phyloP scores from a whole-genome alignment of 1,284 basidiomycete genomes.

The Ustilago loliicola region DNA sequence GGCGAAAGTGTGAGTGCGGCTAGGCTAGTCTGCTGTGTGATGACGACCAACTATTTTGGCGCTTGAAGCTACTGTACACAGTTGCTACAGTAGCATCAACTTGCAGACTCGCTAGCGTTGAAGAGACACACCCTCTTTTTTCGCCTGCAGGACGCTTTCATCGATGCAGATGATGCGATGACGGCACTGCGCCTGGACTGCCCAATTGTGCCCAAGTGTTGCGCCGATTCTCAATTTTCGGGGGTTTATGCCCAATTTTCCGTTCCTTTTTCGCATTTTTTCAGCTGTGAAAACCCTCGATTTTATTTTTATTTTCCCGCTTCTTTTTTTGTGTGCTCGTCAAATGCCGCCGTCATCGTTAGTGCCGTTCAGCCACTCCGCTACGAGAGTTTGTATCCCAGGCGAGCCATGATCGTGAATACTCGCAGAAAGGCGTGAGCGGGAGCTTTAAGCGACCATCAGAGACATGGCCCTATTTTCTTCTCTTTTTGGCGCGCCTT shows the following conservation, averaged over 20 bases:
- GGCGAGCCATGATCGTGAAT: slow-evolving; percentile 4
- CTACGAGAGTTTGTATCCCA: background rate
- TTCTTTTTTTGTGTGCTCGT: slow-evolving; percentile 12
- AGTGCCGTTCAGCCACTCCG: background rate
- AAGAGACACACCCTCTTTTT: background rate
- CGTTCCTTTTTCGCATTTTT: slow-evolving; percentile 6
- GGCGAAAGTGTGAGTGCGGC: too few species aligned
- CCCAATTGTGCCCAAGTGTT: slow-evolving; percentile 14
- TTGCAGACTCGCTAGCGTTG: background rate
- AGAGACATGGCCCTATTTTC: slow-evolving; percentile 1
- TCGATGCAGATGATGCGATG: slow-evolving; percentile 22
- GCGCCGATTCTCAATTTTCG: background rate
- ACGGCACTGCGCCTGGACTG: slow-evolving; percentile 42
- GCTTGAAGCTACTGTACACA: background rate
- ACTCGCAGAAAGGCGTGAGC: background rate
- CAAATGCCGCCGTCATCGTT: slow-evolving; percentile 17
- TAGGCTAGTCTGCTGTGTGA: background rate
- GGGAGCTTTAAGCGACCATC: slow-evolving; percentile 10
- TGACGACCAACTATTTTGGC: background rate
- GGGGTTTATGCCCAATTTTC: slow-evolving; percentile 10
- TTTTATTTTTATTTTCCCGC: slow-evolving; percentile 3
- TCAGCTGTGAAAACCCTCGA: background rate
- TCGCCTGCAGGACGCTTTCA: slow-evolving; percentile 14
- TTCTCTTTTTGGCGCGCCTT: slow-evolving; percentile 15
- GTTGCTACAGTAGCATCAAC: background rate